Evolutionary conservation across 768 basidiomycete species (phyloP), one percentile per base, ranked within the genome.

Genomic region (Tylopilus cervinicoccineus): DNA sequence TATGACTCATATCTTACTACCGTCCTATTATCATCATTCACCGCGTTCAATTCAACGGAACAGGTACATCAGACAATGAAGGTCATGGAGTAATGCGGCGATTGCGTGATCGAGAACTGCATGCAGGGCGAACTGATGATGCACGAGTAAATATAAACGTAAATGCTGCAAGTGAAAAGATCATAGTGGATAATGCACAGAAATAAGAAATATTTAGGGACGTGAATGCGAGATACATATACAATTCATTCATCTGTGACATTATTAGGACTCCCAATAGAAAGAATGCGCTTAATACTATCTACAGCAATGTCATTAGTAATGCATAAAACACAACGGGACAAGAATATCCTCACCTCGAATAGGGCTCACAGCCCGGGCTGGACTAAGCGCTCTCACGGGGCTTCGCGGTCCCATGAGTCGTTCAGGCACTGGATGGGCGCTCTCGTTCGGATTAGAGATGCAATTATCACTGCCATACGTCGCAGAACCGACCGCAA

Each of bases 331-430:
- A 33, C 16, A n/a, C n/a, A 12, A 26, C 26, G 11, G 6, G 12
- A 36, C 45, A n/a, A 28, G 11, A 55, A 31, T 39, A 14, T 13
- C 16, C 55, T 56, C 48, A 56, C 56, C 31, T 47, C 54, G 55
- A 29, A 56, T 49, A 32, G 49, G 55, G 43, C 64, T 64, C 53
- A 57, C 53, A 46, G 70, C 68, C 45, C 65, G 60, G 3, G 64
- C 50, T 40, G 70, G 70, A 57, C 70, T 68, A 34, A 65, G 47
- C 14, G 60, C 54, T 45, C 65, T 64, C 2, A 40, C 43, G 4
- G 59, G 54, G 28, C 54, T 65, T 14, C 45, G 47, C 2, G 50
- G 32, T 24, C 43, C 14, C 14, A 4, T 38, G n/a, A 51, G n/a
- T 7, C 20, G 46, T 34, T 43, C 54, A 27, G 45, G 13, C 32